Evolutionary conservation across 2,329 filamentous ascomycete genomes (phyloP).

Genomic region (Paraphoma sp.): DNA sequence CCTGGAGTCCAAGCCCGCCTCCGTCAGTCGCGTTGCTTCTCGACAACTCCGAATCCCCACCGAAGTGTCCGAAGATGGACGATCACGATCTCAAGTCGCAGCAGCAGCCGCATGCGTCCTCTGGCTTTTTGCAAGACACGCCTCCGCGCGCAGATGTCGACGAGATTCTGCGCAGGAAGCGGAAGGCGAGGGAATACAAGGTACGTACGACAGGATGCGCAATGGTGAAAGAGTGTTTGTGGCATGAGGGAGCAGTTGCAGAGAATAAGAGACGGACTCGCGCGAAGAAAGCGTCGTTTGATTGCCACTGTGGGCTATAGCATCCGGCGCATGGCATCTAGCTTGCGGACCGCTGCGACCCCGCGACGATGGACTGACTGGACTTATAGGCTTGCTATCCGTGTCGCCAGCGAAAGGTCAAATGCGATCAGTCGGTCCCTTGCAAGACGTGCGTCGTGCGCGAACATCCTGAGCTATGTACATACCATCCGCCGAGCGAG

Average conservation of each 20-base stretch:
- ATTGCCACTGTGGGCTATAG: constrained; percentile 23
- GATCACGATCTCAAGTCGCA: constrained; percentile 26
- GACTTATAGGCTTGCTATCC: constrained; percentile 54
- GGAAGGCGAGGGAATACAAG: constrained; percentile 60
- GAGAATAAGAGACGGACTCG: not conserved
- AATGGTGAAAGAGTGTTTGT: not conserved
- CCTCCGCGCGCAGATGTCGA: constrained; percentile 56
- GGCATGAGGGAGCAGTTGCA: not conserved
- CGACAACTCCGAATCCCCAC: constrained; percentile 9
- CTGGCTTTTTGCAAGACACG: constrained; percentile 37
- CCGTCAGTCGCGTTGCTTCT: constrained; percentile 11
- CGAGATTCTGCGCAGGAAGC: constrained; percentile 57
- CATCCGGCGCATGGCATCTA: constrained; percentile 17
- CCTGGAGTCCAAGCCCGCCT: constrained; percentile 7
- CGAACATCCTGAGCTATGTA: constrained; percentile 59
- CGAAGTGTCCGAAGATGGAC: constrained; percentile 37
- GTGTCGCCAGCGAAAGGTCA: constrained; percentile 55
- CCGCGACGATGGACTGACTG: constrained; percentile 27
- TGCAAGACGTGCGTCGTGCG: constrained; percentile 59
- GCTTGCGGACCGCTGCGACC: constrained; percentile 10
- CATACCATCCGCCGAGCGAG: constrained; percentile 50
- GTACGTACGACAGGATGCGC: constrained; percentile 22
- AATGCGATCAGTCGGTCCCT: constrained; percentile 56
- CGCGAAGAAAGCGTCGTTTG: constrained; percentile 4
- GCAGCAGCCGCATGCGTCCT: constrained; percentile 29